Base-by-base conservation (phyloP, 345 rosid species). In the Alliaria petiolata region DNA sequence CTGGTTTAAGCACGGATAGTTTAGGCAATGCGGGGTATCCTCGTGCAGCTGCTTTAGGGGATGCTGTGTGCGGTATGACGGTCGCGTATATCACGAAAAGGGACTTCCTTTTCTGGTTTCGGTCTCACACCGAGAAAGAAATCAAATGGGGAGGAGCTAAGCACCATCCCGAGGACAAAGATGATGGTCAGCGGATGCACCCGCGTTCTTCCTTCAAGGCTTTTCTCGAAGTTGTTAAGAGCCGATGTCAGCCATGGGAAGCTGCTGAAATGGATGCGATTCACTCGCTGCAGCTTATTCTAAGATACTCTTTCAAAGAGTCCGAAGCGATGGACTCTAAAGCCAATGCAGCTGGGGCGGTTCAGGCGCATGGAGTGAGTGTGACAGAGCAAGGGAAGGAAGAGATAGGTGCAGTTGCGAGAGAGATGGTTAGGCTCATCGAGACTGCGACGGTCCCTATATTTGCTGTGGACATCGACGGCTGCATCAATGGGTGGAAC, bases 111-210 rank as follows among this genome's bases (percentile, higher is more conserved):
- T 95, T 95, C 82, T 95, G 99, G 99, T 91, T 95, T 63, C 85
- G 99, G 20, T 93, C 98, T 70, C 96, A 95, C 52, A 85, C 97
- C 3, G 99, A 79, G 16, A 88, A 95, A 75, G 99, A 95, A 83
- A 71, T 91, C 70, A 95, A 93, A 79, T 93, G 98, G 98, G 97
- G 98, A 66, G 98, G 98, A 19, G 98, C 96, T 51, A 93, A 93
- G 85, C 98, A 93, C 78, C 95, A 93, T 53, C 98, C 97, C 0
- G 89, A 83, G 85, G 95, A 93, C 60, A 91, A 89, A 79, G 98
- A 93, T 76, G 97, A 91, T 67, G 90, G 96, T 8, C 95, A 84
- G 71, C 82, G 95, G 78, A 93, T 93, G 98, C 90, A 91, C 74
- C 98, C 97, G 0, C 90, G 97, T 49, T 95, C 93, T 49, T 95